Evolutionary conservation across 352 stramenopile species (phyloP).

Genomic region (Phytophthora multivora): DNA sequence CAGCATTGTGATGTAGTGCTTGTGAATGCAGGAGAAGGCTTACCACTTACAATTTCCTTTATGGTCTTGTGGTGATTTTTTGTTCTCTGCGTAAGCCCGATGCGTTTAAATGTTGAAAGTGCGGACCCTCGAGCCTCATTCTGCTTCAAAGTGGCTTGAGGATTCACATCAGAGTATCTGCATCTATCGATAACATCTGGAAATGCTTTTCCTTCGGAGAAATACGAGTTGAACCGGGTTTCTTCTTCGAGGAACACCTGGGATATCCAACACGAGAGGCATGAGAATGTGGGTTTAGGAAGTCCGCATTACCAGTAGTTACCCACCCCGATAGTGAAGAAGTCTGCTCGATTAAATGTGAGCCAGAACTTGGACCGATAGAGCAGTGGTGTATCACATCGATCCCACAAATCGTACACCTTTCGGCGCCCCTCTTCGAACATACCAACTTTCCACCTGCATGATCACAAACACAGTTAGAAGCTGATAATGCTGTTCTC

Average conservation of each 20-base stretch:
- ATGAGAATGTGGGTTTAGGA: neutral
- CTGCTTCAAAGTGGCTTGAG: conserved; percentile 7
- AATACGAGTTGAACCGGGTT: conserved; percentile 27
- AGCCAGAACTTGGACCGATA: conserved; percentile 87
- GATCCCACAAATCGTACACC: conserved; percentile 76
- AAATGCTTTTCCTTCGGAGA: conserved; percentile 6
- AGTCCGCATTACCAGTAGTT: neutral
- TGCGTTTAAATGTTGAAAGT: conserved; percentile 17
- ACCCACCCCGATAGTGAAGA: conserved; percentile 77
- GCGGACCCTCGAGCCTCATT: conserved; percentile 11
- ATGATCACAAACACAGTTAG: neutral
- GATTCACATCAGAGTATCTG: conserved; percentile 1
- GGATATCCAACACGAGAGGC: neutral
- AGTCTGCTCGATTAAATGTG: conserved; percentile 72
- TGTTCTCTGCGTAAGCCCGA: conserved; percentile 15
- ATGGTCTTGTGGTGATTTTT: conserved; percentile 12
- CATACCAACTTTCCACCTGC: conserved; percentile 68
- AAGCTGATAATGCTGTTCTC: neutral
- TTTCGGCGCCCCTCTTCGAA: conserved; percentile 55
- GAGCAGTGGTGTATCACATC: conserved; percentile 65
- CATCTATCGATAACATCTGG: conserved; percentile 3
- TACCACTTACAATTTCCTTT: conserved; percentile 22
- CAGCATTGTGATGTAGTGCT: neutral
- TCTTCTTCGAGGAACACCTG: conserved; percentile 78
- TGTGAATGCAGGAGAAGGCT: conserved; percentile 1